Base-by-base conservation (phyloP, 1,284 basidiomycete species). In the Sphagnurus paluster region DNA sequence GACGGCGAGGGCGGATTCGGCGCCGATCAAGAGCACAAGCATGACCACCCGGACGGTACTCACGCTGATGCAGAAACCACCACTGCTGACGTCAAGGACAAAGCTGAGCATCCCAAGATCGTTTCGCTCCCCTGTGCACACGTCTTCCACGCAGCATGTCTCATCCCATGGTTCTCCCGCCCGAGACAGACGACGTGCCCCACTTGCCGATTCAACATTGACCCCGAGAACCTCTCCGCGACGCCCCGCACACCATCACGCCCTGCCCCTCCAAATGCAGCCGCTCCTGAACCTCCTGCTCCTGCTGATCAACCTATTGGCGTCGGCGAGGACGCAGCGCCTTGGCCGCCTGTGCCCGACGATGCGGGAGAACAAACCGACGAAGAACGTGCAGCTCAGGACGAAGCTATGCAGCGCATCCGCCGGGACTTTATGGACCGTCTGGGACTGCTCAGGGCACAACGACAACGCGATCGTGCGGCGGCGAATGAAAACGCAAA, bases 121-220 rank as follows among this genome's bases (percentile, higher is more conserved):
- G 79, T 89, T 28, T 68, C 79, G 3, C 75, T 90, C 14, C 87
- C 87, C 3, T 90, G 87, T 58, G 78, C 85, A 9, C 87, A 90
- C 61, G 79, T 87, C 39, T 90, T 90, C 68, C 87, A 90, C 56
- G 76, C 82, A 2, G 71, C 80, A 0, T 90, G 87, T 63, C 74
- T 90, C 19, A 61, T 85, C 2, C 87, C 87, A 0, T 90, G 87
- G 87, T 90, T 90, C 62, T 79, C 85, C 5, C 72, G 83, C 47
- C 84, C 84, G 9, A 74, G 72, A 36, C 84, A 86, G 53, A 89
- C 87, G 21, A 90, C 87, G 1, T 90, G 87, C 56, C 87, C 87
- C 1, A 84, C 84, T 0, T 90, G 87, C 64, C 70, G 87, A 50
- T 90, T 90, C 56, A 82, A 90, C 53, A 76, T 90, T 44, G 87